These are phyloP conservation scores for Kalaharituber pfeilii DNA, from an alignment of 2,329 filamentous ascomycete species.

Conservation along the genomic window DNA sequence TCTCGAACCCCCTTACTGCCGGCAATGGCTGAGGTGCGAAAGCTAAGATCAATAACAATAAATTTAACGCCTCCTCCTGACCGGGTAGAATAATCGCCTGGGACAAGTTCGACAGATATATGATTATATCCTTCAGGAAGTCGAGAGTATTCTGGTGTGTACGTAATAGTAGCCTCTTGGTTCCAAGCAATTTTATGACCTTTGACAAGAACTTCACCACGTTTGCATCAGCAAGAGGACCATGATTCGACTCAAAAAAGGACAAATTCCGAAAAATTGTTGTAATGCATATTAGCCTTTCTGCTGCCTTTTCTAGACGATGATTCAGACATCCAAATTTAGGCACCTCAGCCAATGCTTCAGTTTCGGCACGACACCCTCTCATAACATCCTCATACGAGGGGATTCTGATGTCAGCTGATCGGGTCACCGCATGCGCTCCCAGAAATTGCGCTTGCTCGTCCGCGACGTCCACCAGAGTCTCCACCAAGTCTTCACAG, in stretches of 20 bases:
- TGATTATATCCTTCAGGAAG: conserved; percentile 90
- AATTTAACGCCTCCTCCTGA: conserved; percentile 68
- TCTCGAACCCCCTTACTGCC: conserved; percentile 32
- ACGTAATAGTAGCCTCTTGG: conserved; percentile 68
- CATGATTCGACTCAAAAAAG: conserved; percentile 63
- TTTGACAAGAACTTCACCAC: conserved; percentile 72
- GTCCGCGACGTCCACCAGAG: conserved; percentile 76
- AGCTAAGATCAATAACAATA: conserved; percentile 75
- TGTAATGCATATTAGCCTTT: conserved; percentile 74
- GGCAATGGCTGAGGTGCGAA: conserved; percentile 72
- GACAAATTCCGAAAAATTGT: conserved; percentile 87
- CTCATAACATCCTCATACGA: conserved; percentile 79
- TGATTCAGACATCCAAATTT: conserved; percentile 61
- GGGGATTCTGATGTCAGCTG: conserved; percentile 64
- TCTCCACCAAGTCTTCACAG: conserved; percentile 78
- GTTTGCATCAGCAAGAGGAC: conserved; percentile 52
- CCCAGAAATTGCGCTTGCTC: conserved; percentile 71
- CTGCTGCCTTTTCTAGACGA: conserved; percentile 69
- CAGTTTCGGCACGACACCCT: conserved; percentile 56
- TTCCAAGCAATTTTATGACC: conserved; percentile 72
- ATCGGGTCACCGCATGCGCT: conserved; percentile 68
- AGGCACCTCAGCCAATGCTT: conserved; percentile 52
- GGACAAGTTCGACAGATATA: conserved; percentile 76
- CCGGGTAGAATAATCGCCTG: conserved; percentile 64
- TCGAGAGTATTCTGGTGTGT: conserved; percentile 74